A percentile compares a stretch with the other conserved stretches of the same genome.
Evolutionary conservation across 2,329 filamentous ascomycete species (phyloP).

Genomic region (Sporothrix curviconia): DNA sequence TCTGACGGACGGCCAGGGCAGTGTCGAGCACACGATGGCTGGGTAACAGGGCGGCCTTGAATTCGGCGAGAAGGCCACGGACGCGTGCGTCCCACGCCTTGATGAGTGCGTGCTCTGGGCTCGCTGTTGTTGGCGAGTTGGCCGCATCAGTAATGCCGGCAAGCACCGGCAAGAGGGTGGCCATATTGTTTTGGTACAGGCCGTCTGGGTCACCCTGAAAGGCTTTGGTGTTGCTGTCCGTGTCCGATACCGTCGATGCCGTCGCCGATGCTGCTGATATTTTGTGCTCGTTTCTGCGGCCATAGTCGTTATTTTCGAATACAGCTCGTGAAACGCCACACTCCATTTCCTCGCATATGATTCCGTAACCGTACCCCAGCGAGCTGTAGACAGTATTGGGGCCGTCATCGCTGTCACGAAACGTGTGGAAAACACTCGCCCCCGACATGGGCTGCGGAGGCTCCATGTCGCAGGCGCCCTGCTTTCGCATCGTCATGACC

Average conservation of each 20-base stretch:
- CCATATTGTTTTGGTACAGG: constrained; percentile 21
- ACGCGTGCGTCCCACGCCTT: constrained; percentile 34
- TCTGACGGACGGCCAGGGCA: background rate
- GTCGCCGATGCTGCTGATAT: too few species aligned
- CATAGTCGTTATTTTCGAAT: background rate
- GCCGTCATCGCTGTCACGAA: background rate
- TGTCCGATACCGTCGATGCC: too few species aligned
- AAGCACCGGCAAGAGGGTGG: constrained; percentile 20
- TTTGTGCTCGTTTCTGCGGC: too few species aligned
- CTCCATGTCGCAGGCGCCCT: constrained; percentile 20
- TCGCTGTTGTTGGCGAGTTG: constrained; percentile 22
- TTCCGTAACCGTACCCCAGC: background rate
- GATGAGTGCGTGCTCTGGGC: constrained; percentile 30
- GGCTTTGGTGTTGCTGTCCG: too few species aligned
- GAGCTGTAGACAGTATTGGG: constrained; percentile 6
- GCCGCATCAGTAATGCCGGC: constrained; percentile 18
- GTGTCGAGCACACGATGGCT: background rate
- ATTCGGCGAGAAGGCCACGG: constrained; percentile 16
- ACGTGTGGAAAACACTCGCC: background rate
- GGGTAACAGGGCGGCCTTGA: constrained; percentile 11
- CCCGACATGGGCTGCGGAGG: constrained; percentile 11
- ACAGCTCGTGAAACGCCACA: background rate
- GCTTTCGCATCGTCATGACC: constrained; percentile 15
- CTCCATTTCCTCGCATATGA: background rate
- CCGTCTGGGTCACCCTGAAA: constrained; percentile 17